Conservation (phyloP, 2,329 filamentous ascomycete species). For the Colletotrichum sp. region DNA sequence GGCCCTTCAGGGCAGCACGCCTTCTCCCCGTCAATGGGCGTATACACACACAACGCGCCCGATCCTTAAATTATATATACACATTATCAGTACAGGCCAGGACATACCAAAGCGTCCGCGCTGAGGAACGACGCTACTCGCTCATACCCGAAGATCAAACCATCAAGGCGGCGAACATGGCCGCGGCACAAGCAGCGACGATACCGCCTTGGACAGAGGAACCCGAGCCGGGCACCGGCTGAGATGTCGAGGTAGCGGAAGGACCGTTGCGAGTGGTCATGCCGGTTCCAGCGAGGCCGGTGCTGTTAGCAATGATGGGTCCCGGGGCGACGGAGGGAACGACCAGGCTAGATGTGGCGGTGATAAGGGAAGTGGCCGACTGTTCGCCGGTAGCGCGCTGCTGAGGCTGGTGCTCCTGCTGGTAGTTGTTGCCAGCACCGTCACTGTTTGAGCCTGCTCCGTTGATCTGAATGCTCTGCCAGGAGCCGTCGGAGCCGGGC, state of each 20-base stretch:
- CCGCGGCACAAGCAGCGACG: not conserved
- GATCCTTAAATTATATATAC: not conserved
- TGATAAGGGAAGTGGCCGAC: not conserved
- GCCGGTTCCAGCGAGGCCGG: slow-evolving; percentile 7
- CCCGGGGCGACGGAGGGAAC: slow-evolving; percentile 28
- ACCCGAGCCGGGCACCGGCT: not conserved
- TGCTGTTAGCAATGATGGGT: not conserved
- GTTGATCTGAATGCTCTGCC: slow-evolving; percentile 32
- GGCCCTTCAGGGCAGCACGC: not conserved
- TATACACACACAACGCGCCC: not conserved
- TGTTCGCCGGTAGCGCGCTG: not conserved
- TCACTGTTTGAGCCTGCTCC: slow-evolving; percentile 30
- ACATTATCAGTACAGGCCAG: not conserved
- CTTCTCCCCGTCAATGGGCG: not conserved
- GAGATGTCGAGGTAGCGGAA: not conserved
- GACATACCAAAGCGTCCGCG: too few relatives aligned
- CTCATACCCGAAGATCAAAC: not conserved
- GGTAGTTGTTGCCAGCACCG: not conserved
- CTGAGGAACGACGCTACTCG: not conserved
- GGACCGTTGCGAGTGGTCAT: slow-evolving; percentile 34
- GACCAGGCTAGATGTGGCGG: slow-evolving; percentile 31
- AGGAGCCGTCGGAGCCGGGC: slow-evolving; percentile 27
- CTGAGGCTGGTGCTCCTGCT: not conserved
- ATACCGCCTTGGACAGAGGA: not conserved
- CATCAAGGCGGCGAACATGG: slow-evolving; percentile 11